phyloP scores from a whole-genome alignment of 257 asterid species.

The Nicotiana attenuata region DNA sequence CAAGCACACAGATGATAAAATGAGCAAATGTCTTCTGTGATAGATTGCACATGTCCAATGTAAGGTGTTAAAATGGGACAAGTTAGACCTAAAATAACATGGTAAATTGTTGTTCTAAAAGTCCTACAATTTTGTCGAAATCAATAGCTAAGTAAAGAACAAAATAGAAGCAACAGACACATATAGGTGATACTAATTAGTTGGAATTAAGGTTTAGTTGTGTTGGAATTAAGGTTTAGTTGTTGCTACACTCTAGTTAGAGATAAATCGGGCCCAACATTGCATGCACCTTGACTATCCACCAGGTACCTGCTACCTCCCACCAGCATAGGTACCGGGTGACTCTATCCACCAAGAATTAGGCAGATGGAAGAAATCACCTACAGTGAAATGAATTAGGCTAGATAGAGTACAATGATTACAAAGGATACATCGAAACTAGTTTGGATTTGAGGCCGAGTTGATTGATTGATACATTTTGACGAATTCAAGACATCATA shows the following conservation, averaged over 20 bases:
- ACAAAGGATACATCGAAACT: not conserved
- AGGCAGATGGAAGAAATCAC: not conserved
- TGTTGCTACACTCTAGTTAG: not conserved
- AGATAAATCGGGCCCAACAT: not conserved
- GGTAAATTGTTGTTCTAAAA: not conserved
- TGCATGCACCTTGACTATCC: not conserved
- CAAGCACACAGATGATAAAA: not conserved
- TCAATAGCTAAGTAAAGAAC: not conserved
- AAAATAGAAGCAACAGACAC: not conserved
- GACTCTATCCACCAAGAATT: not conserved
- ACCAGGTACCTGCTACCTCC: not conserved
- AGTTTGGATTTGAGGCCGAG: not conserved
- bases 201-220: not conserved
- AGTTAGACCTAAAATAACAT: not conserved
- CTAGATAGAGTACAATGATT: not conserved
- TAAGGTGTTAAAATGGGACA: not conserved
- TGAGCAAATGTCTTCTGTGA: not conserved
- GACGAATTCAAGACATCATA: not conserved
- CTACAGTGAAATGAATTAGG: not conserved
- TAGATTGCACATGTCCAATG: not conserved
- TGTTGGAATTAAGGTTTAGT: not conserved
- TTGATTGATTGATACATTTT: not conserved
- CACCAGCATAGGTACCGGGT: not conserved
- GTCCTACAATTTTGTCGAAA: not conserved
- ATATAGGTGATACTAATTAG: not conserved